A percentile compares a stretch with the other conserved stretches of the same genome.
Conservation (phyloP, 169 alveolate species). For the Cryptosporidium bovis region DNA sequence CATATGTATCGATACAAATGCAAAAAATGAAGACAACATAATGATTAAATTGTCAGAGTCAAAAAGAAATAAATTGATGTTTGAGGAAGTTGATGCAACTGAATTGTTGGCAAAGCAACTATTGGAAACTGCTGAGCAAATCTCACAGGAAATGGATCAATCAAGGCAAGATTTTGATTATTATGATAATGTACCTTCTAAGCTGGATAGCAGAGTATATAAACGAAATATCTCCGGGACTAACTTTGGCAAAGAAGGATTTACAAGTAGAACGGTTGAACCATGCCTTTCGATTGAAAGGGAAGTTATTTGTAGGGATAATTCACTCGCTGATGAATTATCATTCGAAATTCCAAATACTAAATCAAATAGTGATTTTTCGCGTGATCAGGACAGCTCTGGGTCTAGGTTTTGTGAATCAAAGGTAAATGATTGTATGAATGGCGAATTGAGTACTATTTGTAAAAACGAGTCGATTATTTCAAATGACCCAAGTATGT, state of each 20-base stretch:
- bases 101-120: slow-evolving; percentile 33
- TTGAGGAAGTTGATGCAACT: slow-evolving; percentile 50
- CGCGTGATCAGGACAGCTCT: too few species aligned
- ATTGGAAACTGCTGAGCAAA: slow-evolving; percentile 31
- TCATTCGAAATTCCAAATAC: background rate
- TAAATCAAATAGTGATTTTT: background rate
- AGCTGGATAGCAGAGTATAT: background rate
- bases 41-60: slow-evolving; percentile 48
- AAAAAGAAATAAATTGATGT: slow-evolving; percentile 48
- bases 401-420: too few species aligned
- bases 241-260: background rate
- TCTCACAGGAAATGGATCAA: slow-evolving; percentile 34
- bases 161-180: slow-evolving; percentile 6
- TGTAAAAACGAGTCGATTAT: background rate
- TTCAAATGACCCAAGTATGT: slow-evolving; percentile 15
- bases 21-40: background rate
- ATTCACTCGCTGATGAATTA: slow-evolving; percentile 51
- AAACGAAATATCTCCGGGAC: background rate
- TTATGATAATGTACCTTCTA: slow-evolving; percentile 4
- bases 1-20: slow-evolving; percentile 23
- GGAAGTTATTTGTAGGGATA: background rate
- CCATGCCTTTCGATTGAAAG: slow-evolving; percentile 8
- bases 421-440: background rate
- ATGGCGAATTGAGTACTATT: background rate
- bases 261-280: slow-evolving; percentile 71